These are phyloP conservation scores for Tuber magnatum DNA, from an alignment of 495 filamentous ascomycete species.

Conservation along the genomic window DNA sequence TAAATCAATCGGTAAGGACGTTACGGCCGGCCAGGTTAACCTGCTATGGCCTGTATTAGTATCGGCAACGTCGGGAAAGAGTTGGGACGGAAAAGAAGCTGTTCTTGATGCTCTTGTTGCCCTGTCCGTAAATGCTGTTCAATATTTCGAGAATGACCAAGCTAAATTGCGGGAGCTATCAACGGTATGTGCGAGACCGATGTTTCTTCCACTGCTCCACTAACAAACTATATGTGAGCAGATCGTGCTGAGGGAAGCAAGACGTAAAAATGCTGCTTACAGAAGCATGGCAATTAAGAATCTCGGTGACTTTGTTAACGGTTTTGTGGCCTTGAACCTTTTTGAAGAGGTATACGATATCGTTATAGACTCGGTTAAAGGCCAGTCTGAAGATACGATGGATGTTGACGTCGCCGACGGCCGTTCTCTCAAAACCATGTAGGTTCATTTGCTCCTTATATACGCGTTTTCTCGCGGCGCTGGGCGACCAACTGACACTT, in stretches of 20 bases:
- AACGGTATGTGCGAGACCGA: slow-evolving; percentile 50
- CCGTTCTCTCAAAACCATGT: slow-evolving; percentile 31
- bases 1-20: slow-evolving; percentile 53
- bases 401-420: slow-evolving; percentile 45
- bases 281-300: slow-evolving; percentile 65
- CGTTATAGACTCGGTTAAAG: slow-evolving; percentile 53
- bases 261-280: slow-evolving; percentile 76
- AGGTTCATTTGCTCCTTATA: background rate
- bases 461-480: background rate
- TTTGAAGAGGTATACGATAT: slow-evolving; percentile 60
- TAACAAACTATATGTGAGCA: slow-evolving; percentile 41
- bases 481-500: background rate
- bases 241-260: slow-evolving; percentile 78
- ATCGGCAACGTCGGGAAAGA: slow-evolving; percentile 72
- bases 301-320: slow-evolving; percentile 62
- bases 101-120: slow-evolving; percentile 77
- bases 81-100: slow-evolving; percentile 87
- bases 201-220: slow-evolving; percentile 23
- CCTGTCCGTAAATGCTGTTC: slow-evolving; percentile 58
- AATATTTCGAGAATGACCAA: slow-evolving; percentile 52
- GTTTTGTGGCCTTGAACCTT: slow-evolving; percentile 59
- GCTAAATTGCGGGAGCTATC: slow-evolving; percentile 47
- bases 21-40: slow-evolving; percentile 52
- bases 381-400: slow-evolving; percentile 58
- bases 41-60: slow-evolving; percentile 75